These are phyloP conservation scores for Amanita inopinata DNA, from an alignment of 768 basidiomycete genomes.

Conservation along the genomic window DNA sequence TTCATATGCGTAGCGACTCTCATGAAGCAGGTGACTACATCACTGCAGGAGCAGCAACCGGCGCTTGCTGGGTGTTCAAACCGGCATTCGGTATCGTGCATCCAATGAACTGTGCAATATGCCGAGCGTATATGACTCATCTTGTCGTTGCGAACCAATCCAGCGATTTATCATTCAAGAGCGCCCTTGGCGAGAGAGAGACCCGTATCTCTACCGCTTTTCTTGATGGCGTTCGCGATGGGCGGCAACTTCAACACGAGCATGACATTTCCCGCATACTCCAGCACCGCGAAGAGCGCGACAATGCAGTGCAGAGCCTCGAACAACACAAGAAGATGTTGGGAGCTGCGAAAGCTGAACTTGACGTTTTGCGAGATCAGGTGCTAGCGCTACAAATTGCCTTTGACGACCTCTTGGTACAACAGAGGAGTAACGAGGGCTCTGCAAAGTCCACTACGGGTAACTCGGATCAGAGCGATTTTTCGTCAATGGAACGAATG, in stretches of 20 bases:
- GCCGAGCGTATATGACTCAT: slow-evolving; percentile 4
- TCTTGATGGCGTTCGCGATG: slow-evolving; percentile 4
- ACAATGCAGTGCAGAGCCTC: background rate
- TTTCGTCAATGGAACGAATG: background rate
- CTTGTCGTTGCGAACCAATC: slow-evolving; percentile 3
- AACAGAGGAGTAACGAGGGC: background rate
- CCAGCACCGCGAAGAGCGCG: slow-evolving; percentile 1
- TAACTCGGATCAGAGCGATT: background rate
- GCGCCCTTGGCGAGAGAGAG: slow-evolving; percentile 3
- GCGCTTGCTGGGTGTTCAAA: background rate
- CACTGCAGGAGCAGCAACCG: no score
- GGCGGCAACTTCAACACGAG: slow-evolving; percentile 4
- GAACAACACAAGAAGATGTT: slow-evolving; percentile 1
- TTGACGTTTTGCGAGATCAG: slow-evolving; percentile 1
- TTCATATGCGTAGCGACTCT: no score
- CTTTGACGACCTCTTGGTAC: background rate
- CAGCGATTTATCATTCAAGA: slow-evolving; percentile 1
- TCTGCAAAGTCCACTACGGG: background rate
- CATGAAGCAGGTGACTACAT: no score
- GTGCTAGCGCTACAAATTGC: background rate
- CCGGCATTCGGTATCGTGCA: slow-evolving; percentile 5
- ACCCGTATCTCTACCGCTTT: background rate
- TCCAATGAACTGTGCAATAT: slow-evolving; percentile 3
- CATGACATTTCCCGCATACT: background rate
- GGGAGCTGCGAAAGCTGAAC: slow-evolving; percentile 2